A percentile compares a stretch with the other conserved stretches of the same genome.
These are phyloP conservation scores for Pythium periplocum DNA, from an alignment of 352 stramenopile genomes.

Conservation along the genomic window DNA sequence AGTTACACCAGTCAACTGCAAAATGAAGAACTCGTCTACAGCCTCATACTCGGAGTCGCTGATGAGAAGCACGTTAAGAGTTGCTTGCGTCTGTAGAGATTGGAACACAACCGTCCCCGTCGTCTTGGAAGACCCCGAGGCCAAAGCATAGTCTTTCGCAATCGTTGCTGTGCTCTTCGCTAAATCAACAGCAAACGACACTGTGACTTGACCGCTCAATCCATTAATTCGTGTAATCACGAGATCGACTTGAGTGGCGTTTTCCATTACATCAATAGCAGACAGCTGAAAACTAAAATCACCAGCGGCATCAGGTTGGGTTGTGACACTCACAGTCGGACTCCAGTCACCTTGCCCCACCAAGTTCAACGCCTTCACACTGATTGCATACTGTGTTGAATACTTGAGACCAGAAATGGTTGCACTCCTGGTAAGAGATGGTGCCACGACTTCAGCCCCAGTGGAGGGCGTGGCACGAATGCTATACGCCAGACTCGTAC, in stretches of 20 bases:
- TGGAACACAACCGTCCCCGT: slow-evolving; percentile 30
- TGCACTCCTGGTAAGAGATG: too few relatives aligned
- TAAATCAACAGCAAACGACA: slow-evolving; percentile 21
- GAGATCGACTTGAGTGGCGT: slow-evolving; percentile 26
- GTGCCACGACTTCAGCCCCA: too few relatives aligned
- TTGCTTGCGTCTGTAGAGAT: slow-evolving; percentile 17
- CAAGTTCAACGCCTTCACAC: slow-evolving; percentile 30
- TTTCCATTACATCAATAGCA: slow-evolving; percentile 28
- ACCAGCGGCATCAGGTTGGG: slow-evolving; percentile 43
- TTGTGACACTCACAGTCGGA: slow-evolving; percentile 15
- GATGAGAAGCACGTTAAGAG: slow-evolving; percentile 31
- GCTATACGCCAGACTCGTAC: slow-evolving; percentile 17
- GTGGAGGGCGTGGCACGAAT: slow-evolving; percentile 3
- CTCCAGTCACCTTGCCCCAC: slow-evolving; percentile 31
- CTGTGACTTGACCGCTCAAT: slow-evolving; percentile 31
- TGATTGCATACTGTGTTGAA: slow-evolving; percentile 29
- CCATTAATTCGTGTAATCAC: slow-evolving; percentile 34
- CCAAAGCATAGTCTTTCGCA: slow-evolving; percentile 32
- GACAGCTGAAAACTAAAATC: slow-evolving; percentile 37
- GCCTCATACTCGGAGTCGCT: slow-evolving; percentile 41
- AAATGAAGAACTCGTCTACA: slow-evolving; percentile 31
- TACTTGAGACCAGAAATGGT: slow-evolving; percentile 7
- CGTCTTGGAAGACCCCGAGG: slow-evolving; percentile 3
- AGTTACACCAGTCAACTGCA: slow-evolving; percentile 24
- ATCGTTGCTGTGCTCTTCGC: slow-evolving; percentile 18